Evolutionary conservation across 768 basidiomycete genomes (phyloP).

Genomic region (Russula emetica): DNA sequence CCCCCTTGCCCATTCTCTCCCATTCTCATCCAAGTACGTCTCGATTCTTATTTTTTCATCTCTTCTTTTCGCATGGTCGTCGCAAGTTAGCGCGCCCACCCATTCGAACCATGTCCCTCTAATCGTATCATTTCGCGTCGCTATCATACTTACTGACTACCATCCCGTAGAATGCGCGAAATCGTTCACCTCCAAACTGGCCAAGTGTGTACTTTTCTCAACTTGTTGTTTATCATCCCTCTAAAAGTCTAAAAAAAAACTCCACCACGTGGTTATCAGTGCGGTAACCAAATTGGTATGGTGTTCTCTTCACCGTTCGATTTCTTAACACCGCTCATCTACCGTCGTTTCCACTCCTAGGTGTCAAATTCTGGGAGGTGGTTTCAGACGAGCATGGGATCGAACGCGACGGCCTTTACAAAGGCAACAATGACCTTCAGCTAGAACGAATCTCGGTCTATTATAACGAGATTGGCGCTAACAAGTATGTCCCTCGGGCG

Average conservation of each 20-base stretch:
- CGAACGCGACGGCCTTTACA: conserved; percentile 88
- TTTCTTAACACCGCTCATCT: background rate
- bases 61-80: background rate
- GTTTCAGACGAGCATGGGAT: conserved; percentile 98
- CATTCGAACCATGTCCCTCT: conserved; percentile 5
- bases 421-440: conserved; percentile 91
- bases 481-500: conserved; percentile 98
- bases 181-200: conserved; percentile 99
- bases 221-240: conserved; percentile 1
- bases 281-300: conserved; percentile 93
- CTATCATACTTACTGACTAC: conserved; percentile 5
- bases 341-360: conserved; percentile 37
- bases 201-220: conserved; percentile 56
- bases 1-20: conserved; percentile 22
- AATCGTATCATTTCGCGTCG: conserved; percentile 22
- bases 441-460: conserved; percentile 97
- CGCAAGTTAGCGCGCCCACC: conserved; percentile 3
- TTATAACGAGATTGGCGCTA: conserved; percentile 92
- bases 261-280: conserved; percentile 50
- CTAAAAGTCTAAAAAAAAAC: conserved; percentile 28
- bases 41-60: background rate
- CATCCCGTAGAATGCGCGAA: conserved; percentile 80
- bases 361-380: conserved; percentile 97
- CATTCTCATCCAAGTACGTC: conserved; percentile 26
- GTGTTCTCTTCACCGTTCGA: conserved; percentile 28